Base-by-base conservation (phyloP, 2,329 filamentous ascomycete species). In the Aquanectria penicillioides region DNA sequence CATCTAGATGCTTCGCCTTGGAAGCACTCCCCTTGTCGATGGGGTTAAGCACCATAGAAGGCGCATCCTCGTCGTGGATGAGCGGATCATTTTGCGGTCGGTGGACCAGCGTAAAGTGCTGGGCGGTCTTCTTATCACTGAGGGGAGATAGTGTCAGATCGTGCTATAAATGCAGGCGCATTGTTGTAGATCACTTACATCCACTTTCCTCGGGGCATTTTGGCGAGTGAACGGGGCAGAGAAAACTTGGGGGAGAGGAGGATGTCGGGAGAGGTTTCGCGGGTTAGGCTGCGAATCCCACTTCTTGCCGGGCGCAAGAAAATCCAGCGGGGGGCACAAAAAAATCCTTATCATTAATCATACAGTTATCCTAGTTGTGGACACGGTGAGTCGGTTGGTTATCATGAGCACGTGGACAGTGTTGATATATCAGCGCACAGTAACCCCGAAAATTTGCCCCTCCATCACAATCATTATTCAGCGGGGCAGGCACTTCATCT, bases 1-100 rank as follows among this genome's bases (percentile, higher is more conserved):
- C 94, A 57, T 86, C 83, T 13, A 97, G 83, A 56, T 87, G 88
- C 75, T 90, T 90, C 60, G 86, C 80, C 56, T 82, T 82, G 12
- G 77, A 72, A 7, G 72, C 55, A n/a, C n/a, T n/a, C n/a, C n/a
- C n/a, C 8, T 70, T 71, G n/a, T 70, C 62, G 29, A 71, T 67
- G 70, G 81, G 92, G 73, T 95, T 92, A 65, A 99, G 87, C 73
- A 99, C 90, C 87, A 97, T 95, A 67, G 93, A 89, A 44, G 94
- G 91, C 52, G 93, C 94, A 71, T 89, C 85, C 70, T 90, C 86
- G 81, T 99, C 94, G 84, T 99, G 91, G 75, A 99, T 97, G 70
- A 94, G 87, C 41, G 96, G 95, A 77, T 99, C 95, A 87, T 97
- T 93, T 79, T 99, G 96, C 28, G 94, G 92, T 72, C 95, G 92